Percentiles rank a stretch among this genome's conserved stretches.
These are phyloP conservation scores for Dendrothele bispora DNA, from an alignment of 768 basidiomycete species.

Conservation along the genomic window DNA sequence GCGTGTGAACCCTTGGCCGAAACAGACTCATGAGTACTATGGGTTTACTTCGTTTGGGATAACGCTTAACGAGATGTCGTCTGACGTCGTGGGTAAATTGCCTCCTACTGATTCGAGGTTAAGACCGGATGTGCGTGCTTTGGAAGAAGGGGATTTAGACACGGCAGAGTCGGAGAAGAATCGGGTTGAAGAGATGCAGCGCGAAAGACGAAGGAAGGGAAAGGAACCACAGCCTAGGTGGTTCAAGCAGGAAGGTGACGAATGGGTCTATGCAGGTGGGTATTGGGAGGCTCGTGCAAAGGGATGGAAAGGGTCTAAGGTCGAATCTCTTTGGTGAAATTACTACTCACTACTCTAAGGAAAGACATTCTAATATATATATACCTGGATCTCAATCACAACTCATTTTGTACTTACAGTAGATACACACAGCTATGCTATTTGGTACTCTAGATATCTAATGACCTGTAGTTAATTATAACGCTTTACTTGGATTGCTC, in stretches of 20 bases:
- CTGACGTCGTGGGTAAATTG: slow-evolving; percentile 59
- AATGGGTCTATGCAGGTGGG: slow-evolving; percentile 76
- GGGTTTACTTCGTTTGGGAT: slow-evolving; percentile 83
- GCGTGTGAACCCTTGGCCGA: slow-evolving; percentile 73
- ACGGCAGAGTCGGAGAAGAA: slow-evolving; percentile 72
- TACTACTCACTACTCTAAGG: too few species aligned
- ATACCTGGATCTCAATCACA: too few species aligned
- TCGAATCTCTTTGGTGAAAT: slow-evolving; percentile 70
- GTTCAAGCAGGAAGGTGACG: slow-evolving; percentile 70
- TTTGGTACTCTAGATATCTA: too few species aligned
- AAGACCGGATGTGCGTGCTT: slow-evolving; percentile 78
- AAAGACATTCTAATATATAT: too few species aligned
- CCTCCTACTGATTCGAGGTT: slow-evolving; percentile 82
- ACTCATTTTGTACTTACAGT: too few species aligned
- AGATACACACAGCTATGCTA: too few species aligned
- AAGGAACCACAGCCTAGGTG: slow-evolving; percentile 65
- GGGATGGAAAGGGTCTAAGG: slow-evolving; percentile 56
- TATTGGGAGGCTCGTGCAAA: slow-evolving; percentile 79
- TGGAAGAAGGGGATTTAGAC: slow-evolving; percentile 76
- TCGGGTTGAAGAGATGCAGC: slow-evolving; percentile 73
- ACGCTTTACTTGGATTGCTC: too few species aligned
- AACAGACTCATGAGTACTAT: slow-evolving; percentile 69
- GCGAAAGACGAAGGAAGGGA: slow-evolving; percentile 64
- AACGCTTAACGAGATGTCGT: slow-evolving; percentile 78
- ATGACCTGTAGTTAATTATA: too few species aligned